A percentile compares a stretch with the other conserved stretches of the same genome.
Conservation (phyloP, 179 eudicot genomes). For the Corrigiola litoralis region DNA sequence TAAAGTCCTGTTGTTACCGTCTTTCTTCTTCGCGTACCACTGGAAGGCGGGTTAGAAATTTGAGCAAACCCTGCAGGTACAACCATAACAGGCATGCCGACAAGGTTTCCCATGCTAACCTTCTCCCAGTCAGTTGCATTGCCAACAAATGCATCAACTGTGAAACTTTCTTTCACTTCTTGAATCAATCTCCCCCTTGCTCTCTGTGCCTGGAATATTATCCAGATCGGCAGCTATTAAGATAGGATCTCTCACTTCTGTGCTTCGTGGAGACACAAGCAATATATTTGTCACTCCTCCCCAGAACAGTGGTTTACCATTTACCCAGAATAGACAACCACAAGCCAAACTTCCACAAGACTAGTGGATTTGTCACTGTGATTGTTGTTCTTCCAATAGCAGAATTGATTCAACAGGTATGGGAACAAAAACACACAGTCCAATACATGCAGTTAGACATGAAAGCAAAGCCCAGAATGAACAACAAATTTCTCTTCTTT, state of each 20-base stretch:
- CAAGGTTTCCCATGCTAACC: constrained; percentile 87
- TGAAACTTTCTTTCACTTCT: constrained; percentile 63
- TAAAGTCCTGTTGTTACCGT: constrained; percentile 78
- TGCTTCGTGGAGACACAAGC: background rate
- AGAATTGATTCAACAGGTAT: no score
- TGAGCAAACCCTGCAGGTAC: constrained; percentile 65
- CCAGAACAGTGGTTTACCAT: no score
- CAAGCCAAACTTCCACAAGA: no score
- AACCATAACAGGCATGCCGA: constrained; percentile 80
- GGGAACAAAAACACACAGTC: no score
- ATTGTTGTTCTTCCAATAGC: no score
- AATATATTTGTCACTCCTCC: no score
- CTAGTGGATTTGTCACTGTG: no score
- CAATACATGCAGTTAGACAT: no score
- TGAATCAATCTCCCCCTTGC: constrained; percentile 73
- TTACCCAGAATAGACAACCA: no score
- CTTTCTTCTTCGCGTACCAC: constrained; percentile 44
- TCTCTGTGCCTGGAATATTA: constrained; percentile 61
- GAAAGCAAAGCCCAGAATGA: no score
- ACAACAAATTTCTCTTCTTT: no score
- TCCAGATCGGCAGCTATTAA: background rate
- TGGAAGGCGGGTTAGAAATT: constrained; percentile 48
- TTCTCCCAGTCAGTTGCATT: constrained; percentile 84
- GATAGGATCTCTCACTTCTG: background rate
- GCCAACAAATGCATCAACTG: constrained; percentile 85